These are phyloP conservation scores for Fraxinus pennsylvanica DNA, from an alignment of 257 asterid genomes.

Conservation along the genomic window DNA sequence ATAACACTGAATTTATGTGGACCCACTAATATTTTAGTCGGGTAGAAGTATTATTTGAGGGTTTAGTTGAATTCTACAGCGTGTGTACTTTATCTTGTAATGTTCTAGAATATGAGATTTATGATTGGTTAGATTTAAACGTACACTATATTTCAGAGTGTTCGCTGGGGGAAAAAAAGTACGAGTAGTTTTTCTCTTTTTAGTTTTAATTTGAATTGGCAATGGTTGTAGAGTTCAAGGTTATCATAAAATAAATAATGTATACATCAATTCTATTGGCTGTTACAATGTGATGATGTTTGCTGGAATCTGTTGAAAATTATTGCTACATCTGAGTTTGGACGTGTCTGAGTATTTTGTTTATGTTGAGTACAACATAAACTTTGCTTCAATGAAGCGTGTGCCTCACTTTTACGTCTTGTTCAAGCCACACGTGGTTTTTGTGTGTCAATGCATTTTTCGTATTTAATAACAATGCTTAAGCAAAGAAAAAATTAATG, in stretches of 20 bases:
- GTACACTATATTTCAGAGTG: too few species aligned
- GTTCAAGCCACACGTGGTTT: neutral
- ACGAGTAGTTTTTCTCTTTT: too few species aligned
- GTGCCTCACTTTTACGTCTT: neutral
- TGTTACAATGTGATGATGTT: neutral
- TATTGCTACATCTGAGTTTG: neutral
- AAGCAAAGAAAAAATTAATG: slow-evolving; percentile 17
- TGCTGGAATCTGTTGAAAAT: neutral
- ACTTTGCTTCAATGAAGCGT: neutral
- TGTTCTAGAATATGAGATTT: too few species aligned
- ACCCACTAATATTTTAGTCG: too few species aligned
- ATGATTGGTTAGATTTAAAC: too few species aligned
- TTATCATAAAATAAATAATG: too few species aligned
- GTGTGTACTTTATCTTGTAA: too few species aligned
- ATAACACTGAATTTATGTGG: neutral
- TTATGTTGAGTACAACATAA: too few species aligned
- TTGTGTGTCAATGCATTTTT: neutral
- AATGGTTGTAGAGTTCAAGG: neutral
- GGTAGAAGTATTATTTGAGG: too few species aligned
- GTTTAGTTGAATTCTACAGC: too few species aligned
- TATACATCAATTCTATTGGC: neutral
- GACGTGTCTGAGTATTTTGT: neutral
- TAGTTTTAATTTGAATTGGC: neutral
- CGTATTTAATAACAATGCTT: neutral
- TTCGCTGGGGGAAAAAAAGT: too few species aligned